phyloP scores from a whole-genome alignment of 257 asterid species.

The Solanum ahanhuiri region DNA sequence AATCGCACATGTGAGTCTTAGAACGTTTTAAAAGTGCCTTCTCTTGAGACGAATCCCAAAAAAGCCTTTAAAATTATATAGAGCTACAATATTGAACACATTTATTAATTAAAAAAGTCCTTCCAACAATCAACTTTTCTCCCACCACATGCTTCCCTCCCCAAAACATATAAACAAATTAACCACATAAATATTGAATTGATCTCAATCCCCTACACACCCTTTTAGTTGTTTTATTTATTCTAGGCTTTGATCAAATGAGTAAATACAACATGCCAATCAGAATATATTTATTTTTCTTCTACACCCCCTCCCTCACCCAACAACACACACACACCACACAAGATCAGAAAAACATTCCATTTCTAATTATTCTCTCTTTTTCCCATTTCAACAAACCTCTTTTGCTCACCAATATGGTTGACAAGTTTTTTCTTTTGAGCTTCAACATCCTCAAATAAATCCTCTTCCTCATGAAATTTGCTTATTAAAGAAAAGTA shows the following conservation, averaged over 20 bases:
- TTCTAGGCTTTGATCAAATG: conserved; percentile 11
- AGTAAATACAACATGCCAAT: not conserved
- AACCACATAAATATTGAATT: conserved; percentile 8
- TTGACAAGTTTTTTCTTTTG: conserved; percentile 24
- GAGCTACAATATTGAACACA: not conserved
- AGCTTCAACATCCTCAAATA: conserved; percentile 31
- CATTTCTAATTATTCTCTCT: not conserved
- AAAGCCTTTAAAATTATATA: not conserved
- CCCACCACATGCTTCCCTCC: not conserved
- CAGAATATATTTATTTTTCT: not conserved
- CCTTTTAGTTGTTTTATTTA: not conserved
- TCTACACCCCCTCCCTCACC: not conserved
- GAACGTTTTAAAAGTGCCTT: not conserved
- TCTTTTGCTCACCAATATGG: conserved; percentile 7
- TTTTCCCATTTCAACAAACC: conserved; percentile 34
- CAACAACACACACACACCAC: not conserved
- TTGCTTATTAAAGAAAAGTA: conserved; percentile 24
- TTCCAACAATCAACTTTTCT: not conserved
- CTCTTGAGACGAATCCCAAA: not conserved
- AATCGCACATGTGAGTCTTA: not conserved
- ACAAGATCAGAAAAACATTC: not conserved
- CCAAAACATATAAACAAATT: not conserved
- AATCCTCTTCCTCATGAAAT: conserved; percentile 10
- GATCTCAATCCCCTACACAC: not conserved
- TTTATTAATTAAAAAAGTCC: not conserved